phyloP scores from a whole-genome alignment of 306 rosid genomes.

The Ziziphus jujuba region DNA sequence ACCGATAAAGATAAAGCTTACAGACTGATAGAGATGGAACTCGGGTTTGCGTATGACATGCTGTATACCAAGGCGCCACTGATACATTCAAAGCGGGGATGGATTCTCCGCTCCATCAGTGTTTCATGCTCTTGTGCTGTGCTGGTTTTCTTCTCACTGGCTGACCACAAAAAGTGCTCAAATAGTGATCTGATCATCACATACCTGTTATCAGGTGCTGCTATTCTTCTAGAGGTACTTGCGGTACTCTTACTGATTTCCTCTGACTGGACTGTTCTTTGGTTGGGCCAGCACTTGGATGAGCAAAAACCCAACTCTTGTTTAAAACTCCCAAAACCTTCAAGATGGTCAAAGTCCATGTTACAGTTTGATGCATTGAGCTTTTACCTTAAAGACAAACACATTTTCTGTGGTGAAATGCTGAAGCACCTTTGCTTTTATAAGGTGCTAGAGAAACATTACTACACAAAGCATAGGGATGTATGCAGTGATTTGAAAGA shows the following conservation, averaged over 20 bases:
- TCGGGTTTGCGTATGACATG: constrained; percentile 44
- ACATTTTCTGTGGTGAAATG: background rate
- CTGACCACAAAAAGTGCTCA: constrained; percentile 6
- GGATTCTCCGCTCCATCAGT: constrained; percentile 17
- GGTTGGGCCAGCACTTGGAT: constrained; percentile 21
- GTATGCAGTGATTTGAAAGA: constrained; percentile 14
- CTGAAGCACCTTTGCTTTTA: constrained; percentile 1
- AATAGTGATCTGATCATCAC: constrained; percentile 14
- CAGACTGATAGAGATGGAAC: constrained; percentile 42
- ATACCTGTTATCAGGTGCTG: constrained; percentile 27
- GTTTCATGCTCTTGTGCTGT: constrained; percentile 7
- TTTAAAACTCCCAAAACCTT: background rate
- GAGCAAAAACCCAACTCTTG: background rate
- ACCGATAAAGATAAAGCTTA: background rate
- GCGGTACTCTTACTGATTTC: constrained; percentile 18
- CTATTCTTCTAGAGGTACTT: constrained; percentile 33
- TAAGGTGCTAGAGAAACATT: constrained; percentile 4
- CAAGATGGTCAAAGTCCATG: constrained; percentile 29
- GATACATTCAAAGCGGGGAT: constrained; percentile 10
- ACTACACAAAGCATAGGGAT: background rate
- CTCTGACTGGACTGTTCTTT: constrained; percentile 30
- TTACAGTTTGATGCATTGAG: constrained; percentile 30
- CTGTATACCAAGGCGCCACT: constrained; percentile 42
- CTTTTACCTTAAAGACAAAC: constrained; percentile 8
- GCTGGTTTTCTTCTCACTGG: background rate